These are phyloP conservation scores for Kodamaea suecica DNA, from an alignment of 1,139 yeast genomes.

Conservation along the genomic window DNA sequence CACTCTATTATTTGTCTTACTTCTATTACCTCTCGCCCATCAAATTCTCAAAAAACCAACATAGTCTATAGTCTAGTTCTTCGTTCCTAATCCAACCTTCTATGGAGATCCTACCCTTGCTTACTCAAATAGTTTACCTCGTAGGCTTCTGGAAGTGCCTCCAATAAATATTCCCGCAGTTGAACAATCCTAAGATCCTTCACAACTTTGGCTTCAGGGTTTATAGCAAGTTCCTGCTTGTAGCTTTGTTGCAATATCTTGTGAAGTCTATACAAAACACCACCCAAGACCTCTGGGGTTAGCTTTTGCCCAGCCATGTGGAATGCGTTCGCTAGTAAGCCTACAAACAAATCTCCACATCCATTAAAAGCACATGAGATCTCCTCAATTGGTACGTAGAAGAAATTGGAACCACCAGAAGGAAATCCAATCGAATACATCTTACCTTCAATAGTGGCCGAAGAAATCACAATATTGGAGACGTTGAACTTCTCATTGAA, in stretches of 20 bases:
- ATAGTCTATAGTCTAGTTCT: no score
- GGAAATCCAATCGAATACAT: conserved; percentile 36
- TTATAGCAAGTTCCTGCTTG: conserved; percentile 19
- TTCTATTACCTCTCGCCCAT: no score
- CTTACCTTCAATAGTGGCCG: conserved; percentile 27
- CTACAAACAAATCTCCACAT: conserved; percentile 46
- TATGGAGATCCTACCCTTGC: no score
- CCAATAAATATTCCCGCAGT: conserved; percentile 20
- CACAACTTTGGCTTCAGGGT: conserved; percentile 20
- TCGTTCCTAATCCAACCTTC: no score
- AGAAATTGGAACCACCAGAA: conserved; percentile 11
- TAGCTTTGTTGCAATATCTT: conserved; percentile 30
- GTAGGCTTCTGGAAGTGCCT: neutral
- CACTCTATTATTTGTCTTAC: no score
- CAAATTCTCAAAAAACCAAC: no score
- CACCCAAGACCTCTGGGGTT: conserved; percentile 26
- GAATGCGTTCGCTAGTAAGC: conserved; percentile 35
- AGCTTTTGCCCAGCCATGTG: conserved; percentile 20
- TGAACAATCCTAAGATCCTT: conserved; percentile 32
- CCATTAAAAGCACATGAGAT: conserved; percentile 42
- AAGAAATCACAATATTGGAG: conserved; percentile 34
- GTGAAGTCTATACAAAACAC: conserved; percentile 28
- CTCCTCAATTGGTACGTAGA: conserved; percentile 30
- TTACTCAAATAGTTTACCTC: neutral
- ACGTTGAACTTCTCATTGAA: conserved; percentile 24